Evolutionary conservation across 148 eudicot species (phyloP), one percentile per base, ranked within the genome.

Genomic region (Bassia scoparia): DNA sequence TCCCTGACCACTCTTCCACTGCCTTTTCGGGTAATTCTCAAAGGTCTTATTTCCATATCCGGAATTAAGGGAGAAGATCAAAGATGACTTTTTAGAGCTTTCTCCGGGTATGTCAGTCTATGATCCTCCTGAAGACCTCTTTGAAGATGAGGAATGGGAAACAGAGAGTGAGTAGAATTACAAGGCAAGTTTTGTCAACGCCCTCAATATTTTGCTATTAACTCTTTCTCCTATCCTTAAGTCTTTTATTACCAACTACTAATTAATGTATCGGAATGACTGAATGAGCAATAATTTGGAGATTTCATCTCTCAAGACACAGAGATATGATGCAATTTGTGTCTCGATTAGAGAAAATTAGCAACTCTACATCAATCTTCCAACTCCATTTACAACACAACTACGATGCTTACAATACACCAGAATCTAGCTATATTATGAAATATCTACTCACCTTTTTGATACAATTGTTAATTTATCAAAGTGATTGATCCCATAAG

Each of bases 21-120:
- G 77, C 96, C 96, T 66, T 96, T 84, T 72, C 88, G 99, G 21
- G 97, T 96, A 62, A 92, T 96, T 34, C 67, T 96, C 41, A 96
- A 96, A 80, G 99, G 99, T 54, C 89, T 90, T 37, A 75, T 96
- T n/a, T 68, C 87, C 94, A 4, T 92, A 96, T 72, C 90, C 97
- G 2, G 94, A 96, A 72, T 71, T 96, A 81, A 88, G 99, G 72
- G 99, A 96, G 76, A 92, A 87, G 78, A 90, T 96, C 78, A 96
- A 92, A 76, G 84, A 73, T 41, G 96, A 96, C 79, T 92, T 92
- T 70, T 68, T 96, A 83, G 92, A 90, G 79, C 91, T 96, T 60
- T 96, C 92, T 68, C 99, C 99, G 1, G 92, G 67, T 64, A 86
- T 84, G 84, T 68, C 81, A 63, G 83, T 96, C 21, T 90, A 83